These are phyloP conservation scores for Camellia granthamiana DNA, from an alignment of 148 eudicot species.

Conservation along the genomic window DNA sequence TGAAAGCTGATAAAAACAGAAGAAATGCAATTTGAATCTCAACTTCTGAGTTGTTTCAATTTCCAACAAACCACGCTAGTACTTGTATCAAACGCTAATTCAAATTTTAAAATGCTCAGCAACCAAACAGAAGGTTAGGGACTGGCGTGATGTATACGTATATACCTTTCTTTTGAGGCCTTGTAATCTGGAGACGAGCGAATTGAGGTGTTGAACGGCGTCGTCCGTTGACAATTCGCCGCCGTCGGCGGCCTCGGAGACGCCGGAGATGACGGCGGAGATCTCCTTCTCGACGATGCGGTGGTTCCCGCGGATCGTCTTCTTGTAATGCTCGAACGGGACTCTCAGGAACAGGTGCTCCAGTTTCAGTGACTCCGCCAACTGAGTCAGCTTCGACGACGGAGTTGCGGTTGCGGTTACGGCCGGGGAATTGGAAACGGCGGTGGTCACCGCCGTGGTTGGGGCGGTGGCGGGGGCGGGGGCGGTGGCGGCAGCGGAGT, in stretches of 20 bases:
- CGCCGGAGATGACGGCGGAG: constrained; percentile 60
- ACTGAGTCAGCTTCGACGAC: constrained; percentile 34
- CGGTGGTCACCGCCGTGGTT: constrained; percentile 6
- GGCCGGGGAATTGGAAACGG: constrained; percentile 20
- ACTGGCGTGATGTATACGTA: background rate
- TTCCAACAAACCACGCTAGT: background rate
- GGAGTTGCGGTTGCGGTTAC: constrained; percentile 24
- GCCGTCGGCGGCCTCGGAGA: constrained; percentile 41
- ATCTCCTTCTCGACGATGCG: constrained; percentile 84
- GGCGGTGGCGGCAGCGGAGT: constrained; percentile 28
- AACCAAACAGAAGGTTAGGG: background rate
- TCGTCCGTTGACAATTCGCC: constrained; percentile 50
- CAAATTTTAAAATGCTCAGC: background rate
- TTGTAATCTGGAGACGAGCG: constrained; percentile 84
- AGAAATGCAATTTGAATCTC: background rate
- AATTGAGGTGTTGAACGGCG: constrained; percentile 64
- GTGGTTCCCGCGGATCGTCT: constrained; percentile 78
- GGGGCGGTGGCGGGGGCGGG: constrained; percentile 20
- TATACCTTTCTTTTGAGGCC: constrained; percentile 86
- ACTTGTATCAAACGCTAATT: background rate
- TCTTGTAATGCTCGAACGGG: constrained; percentile 95
- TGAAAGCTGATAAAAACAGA: background rate
- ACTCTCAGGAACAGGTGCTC: constrained; percentile 92
- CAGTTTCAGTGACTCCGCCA: constrained; percentile 69
- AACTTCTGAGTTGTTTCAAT: background rate